Evolutionary conservation across 768 basidiomycete genomes (phyloP).

Genomic region (Galerina marginata): DNA sequence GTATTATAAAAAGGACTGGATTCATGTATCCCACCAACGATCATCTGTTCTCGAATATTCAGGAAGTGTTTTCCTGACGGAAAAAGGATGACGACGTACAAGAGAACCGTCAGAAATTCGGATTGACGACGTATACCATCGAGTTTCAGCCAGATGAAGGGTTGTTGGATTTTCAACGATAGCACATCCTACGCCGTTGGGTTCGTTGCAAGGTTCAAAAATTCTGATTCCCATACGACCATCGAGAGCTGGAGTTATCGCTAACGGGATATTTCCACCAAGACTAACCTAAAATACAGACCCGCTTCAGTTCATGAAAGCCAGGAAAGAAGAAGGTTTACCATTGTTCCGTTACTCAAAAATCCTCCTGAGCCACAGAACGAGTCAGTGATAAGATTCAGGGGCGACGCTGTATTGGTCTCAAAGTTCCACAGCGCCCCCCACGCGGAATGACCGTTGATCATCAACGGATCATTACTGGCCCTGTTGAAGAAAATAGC

Average conservation of each 20-base stretch:
- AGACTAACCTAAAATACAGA: slow-evolving; percentile 33
- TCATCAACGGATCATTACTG: slow-evolving; percentile 42
- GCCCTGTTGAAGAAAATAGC: slow-evolving; percentile 29
- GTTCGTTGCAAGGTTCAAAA: slow-evolving; percentile 44
- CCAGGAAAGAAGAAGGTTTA: slow-evolving; percentile 16
- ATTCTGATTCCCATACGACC: slow-evolving; percentile 43
- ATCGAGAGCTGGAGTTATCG: slow-evolving; percentile 32
- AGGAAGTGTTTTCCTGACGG: slow-evolving; percentile 8
- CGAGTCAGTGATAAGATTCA: slow-evolving; percentile 40
- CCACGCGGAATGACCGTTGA: slow-evolving; percentile 51
- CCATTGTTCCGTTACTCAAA: slow-evolving; percentile 46
- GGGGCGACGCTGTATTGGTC: slow-evolving; percentile 41
- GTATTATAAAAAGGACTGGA: slow-evolving; percentile 65
- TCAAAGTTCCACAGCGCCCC: slow-evolving; percentile 45
- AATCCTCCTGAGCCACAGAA: slow-evolving; percentile 50
- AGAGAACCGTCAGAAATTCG: slow-evolving; percentile 37
- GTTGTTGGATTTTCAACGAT: slow-evolving; percentile 41
- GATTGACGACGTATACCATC: slow-evolving; percentile 48
- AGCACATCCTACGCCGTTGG: slow-evolving; percentile 34
- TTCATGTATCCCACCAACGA: slow-evolving; percentile 33
- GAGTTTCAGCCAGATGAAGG: slow-evolving; percentile 37
- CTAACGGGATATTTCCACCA: slow-evolving; percentile 32
- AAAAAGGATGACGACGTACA: slow-evolving; percentile 25
- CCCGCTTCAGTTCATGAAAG: background rate
- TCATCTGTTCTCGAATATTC: slow-evolving; percentile 22